Conservation (phyloP, 148 eudicot genomes). For the Chenopodium berlandieri region DNA sequence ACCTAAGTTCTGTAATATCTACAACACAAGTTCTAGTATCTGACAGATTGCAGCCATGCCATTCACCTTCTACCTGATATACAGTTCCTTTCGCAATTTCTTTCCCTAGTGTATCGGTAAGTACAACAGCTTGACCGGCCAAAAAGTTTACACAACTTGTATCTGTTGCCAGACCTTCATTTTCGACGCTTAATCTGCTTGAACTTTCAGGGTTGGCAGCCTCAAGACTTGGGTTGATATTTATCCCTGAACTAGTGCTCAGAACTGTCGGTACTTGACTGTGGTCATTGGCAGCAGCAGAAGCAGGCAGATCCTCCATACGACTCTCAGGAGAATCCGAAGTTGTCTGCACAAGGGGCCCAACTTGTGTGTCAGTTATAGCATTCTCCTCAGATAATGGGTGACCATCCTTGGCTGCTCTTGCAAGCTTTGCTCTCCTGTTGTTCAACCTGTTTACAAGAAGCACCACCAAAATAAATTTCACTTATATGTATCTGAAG, state of each 20-base stretch:
- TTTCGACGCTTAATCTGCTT: constrained; percentile 7
- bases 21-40: constrained; percentile 68
- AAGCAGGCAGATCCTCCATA: constrained; percentile 23
- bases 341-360: constrained; percentile 29
- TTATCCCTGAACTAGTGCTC: constrained; percentile 20
- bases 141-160: constrained; percentile 25
- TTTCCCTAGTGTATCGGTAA: constrained; percentile 44
- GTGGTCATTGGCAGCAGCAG: constrained; percentile 30
- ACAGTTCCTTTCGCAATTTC: constrained; percentile 75
- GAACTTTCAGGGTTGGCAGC: constrained; percentile 21
- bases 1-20: constrained; percentile 54
- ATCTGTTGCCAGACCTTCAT: constrained; percentile 27
- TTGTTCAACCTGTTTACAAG: constrained; percentile 70
- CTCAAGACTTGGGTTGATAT: constrained; percentile 20
- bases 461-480: not conserved
- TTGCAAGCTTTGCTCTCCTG: constrained; percentile 84
- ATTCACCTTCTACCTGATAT: constrained; percentile 61
- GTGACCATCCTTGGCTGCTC: constrained; percentile 65
- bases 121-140: constrained; percentile 66
- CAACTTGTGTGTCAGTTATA: constrained; percentile 44
- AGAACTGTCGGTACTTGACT: constrained; percentile 17
- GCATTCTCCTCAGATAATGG: constrained; percentile 44
- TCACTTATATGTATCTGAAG: no score
- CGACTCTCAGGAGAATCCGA: constrained; percentile 42
- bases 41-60: constrained; percentile 53